Conservation (phyloP, 768 basidiomycete genomes). For the Leccinum aurantiacum region DNA sequence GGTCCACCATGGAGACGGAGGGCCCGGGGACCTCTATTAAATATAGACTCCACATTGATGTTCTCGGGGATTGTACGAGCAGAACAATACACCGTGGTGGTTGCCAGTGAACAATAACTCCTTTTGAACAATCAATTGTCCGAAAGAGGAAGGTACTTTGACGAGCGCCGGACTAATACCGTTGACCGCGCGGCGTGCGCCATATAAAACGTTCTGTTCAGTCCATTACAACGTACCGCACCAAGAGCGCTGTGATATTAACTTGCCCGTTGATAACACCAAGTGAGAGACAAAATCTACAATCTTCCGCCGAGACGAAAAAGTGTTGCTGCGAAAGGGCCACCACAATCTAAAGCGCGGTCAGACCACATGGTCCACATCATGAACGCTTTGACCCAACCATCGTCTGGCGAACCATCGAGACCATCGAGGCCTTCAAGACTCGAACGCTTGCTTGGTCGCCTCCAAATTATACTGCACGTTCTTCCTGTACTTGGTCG, state of each 20-base stretch:
- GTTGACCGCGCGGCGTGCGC: no score
- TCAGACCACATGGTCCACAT: neutral
- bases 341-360: no score
- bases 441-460: slow-evolving; percentile 41
- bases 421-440: slow-evolving; percentile 1
- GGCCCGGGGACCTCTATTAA: slow-evolving; percentile 11
- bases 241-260: neutral
- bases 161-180: neutral
- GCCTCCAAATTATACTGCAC: slow-evolving; percentile 90
- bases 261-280: neutral
- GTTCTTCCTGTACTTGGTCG: slow-evolving; percentile 88
- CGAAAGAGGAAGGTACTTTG: slow-evolving; percentile 23
- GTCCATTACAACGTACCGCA: neutral
- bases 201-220: neutral
- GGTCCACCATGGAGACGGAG: slow-evolving; percentile 26
- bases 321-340: neutral
- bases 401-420: neutral
- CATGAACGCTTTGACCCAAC: neutral
- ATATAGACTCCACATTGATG: slow-evolving; percentile 9
- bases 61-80: neutral
- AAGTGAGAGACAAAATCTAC: neutral
- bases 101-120: slow-evolving; percentile 14
- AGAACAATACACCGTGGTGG: slow-evolving; percentile 23
- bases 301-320: neutral
- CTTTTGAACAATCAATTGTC: slow-evolving; percentile 19